Base-by-base conservation (phyloP, 345 rosid genomes). In the Abelmoschus esculentus region DNA sequence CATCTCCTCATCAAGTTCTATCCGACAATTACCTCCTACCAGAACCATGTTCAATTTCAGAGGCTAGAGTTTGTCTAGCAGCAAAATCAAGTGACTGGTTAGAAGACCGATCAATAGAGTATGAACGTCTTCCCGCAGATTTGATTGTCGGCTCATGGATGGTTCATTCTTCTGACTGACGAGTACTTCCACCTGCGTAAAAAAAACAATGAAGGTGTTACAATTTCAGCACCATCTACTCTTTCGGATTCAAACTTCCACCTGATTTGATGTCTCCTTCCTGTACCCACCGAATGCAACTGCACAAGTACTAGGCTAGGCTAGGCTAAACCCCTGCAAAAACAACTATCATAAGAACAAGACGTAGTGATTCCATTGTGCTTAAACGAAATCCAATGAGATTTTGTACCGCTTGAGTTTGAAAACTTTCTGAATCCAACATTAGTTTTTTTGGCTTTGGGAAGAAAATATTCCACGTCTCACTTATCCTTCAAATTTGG, bases 221-320 rank as follows among this genome's bases (percentile, higher is more conserved):
- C 26, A 54, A 18, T 69, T 34, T 22, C n/a, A 42, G 49, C 2
- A 67, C 69, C 52, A 62, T 32, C 52, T 53, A 68, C 18, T 31
- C 61, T 15, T 34, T 13, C 28, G 19, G 36, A 64, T 32, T 61
- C 70, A 74, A 62, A 50, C 74, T 59, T 74, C n/a, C 50, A 95
- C 99, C 99, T 91, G 97, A 81, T 91, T 87, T 13, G 93, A 88
- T 31, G 88, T 87, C 76, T 95, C 97, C 76, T 91, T 95, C 75
- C 73, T 88, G 29, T 73, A 76, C 66, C 99, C 99, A 66, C 99
- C 96, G 72, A 95, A 95, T 40, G 99, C 96, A 80, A 91, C 73
- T 88, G 95, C 75, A 87, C 86, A 71, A 86, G 90, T 68, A 1
- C 96, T 59, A 95, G 80, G 79, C 95, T 91, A 77, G 91, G 26